Base-by-base conservation (phyloP, 768 basidiomycete species). In the Pleurotus eryngii region DNA sequence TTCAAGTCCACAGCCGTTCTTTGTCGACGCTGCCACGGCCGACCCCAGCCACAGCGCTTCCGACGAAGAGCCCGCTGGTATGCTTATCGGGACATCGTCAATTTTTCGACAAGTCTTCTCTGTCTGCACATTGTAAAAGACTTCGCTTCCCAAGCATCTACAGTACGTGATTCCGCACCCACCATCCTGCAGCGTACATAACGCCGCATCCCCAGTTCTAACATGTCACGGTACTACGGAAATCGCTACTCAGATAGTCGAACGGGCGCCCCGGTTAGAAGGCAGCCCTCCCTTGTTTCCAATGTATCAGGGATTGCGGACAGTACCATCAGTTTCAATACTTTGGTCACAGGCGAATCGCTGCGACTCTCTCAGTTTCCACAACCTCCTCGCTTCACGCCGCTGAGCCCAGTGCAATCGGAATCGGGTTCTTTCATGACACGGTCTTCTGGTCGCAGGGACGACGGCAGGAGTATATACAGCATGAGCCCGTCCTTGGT, bases 261-360 rank as follows among this genome's bases (percentile, higher is more conserved):
- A 39, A 37, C 39, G 22, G 39, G 37, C 24, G 39, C 17, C 18
- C 37, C 26, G 17, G 15, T 24, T 14, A 54, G 18, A n/a, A n/a
- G 51, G 20, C 37, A 42, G 39, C 51, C 51, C 24, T 85, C 83
- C 38, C 63, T 79, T 46, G 74, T 76, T 53, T 84, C 83, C 39
- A 79, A 75, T 58, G 81, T 77, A 5, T 85, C 84, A n/a, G 80
- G 75, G 24, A 67, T 83, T 40, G 81, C 83, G 35, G 80, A 79
- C 49, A 84, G 81, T 53, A 81, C 81, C 26, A 79, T 84, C 46
- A 81, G 79, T 65, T 75, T 77, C 62, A 64, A 61, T 56, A 56
- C 57, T 56, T 57, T 49, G 49, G 59, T 40, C 59, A 72, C 68
- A 39, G 75, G 71, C 15, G 71, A 70, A 27, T 69, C 70, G 15